Percentiles rank a stretch among this genome's conserved stretches.
phyloP scores from a whole-genome alignment of 164 flowering plant genomes.

The Dillenia suffruticosa region DNA sequence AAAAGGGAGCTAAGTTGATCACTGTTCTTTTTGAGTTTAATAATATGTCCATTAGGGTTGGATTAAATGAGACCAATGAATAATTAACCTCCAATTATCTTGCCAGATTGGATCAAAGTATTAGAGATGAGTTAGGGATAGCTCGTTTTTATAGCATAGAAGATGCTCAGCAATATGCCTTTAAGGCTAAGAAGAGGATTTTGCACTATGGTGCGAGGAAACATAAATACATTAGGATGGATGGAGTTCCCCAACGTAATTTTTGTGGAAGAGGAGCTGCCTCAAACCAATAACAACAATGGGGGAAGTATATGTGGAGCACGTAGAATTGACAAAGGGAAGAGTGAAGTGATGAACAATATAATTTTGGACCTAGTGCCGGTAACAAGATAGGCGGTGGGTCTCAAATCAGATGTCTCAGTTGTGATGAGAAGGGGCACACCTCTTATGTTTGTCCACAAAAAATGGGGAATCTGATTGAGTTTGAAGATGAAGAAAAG shows the following conservation, averaged over 20 bases:
- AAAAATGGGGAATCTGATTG: not conserved
- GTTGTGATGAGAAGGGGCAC: not conserved
- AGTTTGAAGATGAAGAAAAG: not conserved
- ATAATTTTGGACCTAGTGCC: not conserved
- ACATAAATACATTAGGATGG: not conserved
- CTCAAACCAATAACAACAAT: not conserved
- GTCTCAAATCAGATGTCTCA: not conserved
- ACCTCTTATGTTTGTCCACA: not conserved
- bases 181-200: not conserved
- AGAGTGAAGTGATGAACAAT: not conserved
- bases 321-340: not conserved
- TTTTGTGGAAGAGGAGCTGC: not conserved
- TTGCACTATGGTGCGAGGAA: not conserved
- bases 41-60: not conserved
- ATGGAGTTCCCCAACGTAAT: not conserved
- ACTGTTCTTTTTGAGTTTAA: not conserved
- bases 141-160: not conserved
- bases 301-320: not conserved
- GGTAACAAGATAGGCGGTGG: not conserved
- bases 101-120: not conserved
- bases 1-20: no score
- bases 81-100: not conserved
- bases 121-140: conserved; percentile 2
- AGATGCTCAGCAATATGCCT: not conserved
- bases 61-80: not conserved